Evolutionary conservation across 768 basidiomycete genomes (phyloP), one percentile per base, ranked within the genome.

Genomic region (Galerina marginata): DNA sequence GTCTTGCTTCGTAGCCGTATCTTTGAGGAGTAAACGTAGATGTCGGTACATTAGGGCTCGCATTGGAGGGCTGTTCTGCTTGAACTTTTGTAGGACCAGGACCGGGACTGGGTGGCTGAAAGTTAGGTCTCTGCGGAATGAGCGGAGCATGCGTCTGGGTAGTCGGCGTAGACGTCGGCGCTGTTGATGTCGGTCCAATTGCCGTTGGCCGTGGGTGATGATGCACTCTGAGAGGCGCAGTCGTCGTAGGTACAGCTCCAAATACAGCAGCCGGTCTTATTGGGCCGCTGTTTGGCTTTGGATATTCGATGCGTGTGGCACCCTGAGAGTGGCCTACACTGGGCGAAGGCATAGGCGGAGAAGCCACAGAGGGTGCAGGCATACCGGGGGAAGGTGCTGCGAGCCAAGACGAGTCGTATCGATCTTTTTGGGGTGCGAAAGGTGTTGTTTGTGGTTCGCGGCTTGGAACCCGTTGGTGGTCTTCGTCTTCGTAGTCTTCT

Each of bases 211-310:
- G 44, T 16, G 58, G 39, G 20, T 25, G 44, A 15, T 54, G 63
- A 42, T 65, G 66, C 9, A 64, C 54, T 40, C 61, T 52, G 39
- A 67, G 40, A 42, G 66, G 66, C 0, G 66, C 63, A 5, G 61
- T 67, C 3, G 59, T 67, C 3, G 59, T 9, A 15, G 60, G 42
- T 46, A 56, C 49, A 39, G 33, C 42, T 40, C 39, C 44, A 15
- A 44, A 38, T 39, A 14, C 38, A 42, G 33, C 40, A 20, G 48
- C 46, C 20, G 59, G 39, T 16, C 42, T 10, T 11, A 23, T 9
- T 3, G 47, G 40, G 16, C 25, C 47, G 29, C 25, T 38, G 3
- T 48, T 45, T 20, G 54, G 7, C 9, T 55, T 38, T 1, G 59
- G 40, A 36, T 54, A 45, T n/a, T 59, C 33, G n/a, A 48, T 26